Evolutionary conservation across 1,139 yeast species (phyloP).

Genomic region (Magnusiomyces ingens): DNA sequence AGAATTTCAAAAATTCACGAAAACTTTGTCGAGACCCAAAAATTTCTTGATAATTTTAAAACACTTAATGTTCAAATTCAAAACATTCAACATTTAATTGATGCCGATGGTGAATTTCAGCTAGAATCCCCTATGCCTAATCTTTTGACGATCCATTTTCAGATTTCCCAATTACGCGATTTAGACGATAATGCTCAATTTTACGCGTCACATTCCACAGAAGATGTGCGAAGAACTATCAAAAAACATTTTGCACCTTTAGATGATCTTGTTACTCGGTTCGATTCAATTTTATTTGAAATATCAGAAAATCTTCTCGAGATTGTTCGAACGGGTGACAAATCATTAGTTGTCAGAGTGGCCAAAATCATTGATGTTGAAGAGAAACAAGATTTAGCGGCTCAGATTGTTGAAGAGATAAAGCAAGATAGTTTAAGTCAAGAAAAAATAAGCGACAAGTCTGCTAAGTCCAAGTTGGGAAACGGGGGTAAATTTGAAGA

Average conservation of each 20-base stretch:
- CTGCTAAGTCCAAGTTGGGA: not conserved
- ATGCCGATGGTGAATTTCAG: slow-evolving; percentile 42
- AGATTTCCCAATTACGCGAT: slow-evolving; percentile 64
- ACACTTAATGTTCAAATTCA: slow-evolving; percentile 48
- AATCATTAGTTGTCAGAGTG: slow-evolving; percentile 59
- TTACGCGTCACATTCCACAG: slow-evolving; percentile 48
- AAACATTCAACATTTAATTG: slow-evolving; percentile 48
- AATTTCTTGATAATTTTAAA: slow-evolving; percentile 57
- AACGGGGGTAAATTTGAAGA: not conserved
- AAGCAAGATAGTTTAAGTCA: slow-evolving; percentile 20
- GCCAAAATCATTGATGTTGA: slow-evolving; percentile 77
- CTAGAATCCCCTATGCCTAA: slow-evolving; percentile 54
- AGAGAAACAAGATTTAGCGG: slow-evolving; percentile 65
- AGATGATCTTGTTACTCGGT: slow-evolving; percentile 46
- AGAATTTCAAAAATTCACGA: slow-evolving; percentile 61
- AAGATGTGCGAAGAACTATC: slow-evolving; percentile 66
- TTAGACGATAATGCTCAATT: slow-evolving; percentile 65
- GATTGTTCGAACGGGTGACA: slow-evolving; percentile 59
- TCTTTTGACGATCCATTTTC: slow-evolving; percentile 60
- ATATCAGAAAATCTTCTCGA: slow-evolving; percentile 62
- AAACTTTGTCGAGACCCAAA: slow-evolving; percentile 62
- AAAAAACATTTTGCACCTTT: slow-evolving; percentile 50
- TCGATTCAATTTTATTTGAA: slow-evolving; percentile 58
- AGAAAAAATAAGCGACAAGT: not conserved
- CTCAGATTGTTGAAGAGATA: slow-evolving; percentile 45